Evolutionary conservation across 2,329 filamentous ascomycete genomes (phyloP).

Genomic region (Penicillium corylophilum): DNA sequence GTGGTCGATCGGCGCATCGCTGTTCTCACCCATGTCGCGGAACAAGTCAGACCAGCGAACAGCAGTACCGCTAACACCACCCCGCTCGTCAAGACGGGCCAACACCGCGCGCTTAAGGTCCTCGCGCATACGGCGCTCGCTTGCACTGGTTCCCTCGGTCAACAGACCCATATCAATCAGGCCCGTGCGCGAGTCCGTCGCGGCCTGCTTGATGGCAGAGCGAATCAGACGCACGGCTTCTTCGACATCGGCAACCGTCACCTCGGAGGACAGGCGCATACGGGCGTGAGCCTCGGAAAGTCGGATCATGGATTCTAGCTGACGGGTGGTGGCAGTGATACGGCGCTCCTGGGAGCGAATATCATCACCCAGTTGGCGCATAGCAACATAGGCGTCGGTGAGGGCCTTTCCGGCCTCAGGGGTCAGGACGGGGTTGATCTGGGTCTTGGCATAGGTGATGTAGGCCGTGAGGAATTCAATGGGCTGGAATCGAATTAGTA

Average conservation of each 20-base stretch:
- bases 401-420: constrained; percentile 79
- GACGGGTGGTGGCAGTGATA: constrained; percentile 94
- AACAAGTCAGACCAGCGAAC: constrained; percentile 79
- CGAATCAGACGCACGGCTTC: constrained; percentile 94
- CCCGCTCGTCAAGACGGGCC: constrained; percentile 75
- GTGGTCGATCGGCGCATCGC: constrained; percentile 67
- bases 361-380: constrained; percentile 89
- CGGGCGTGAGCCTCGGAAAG: constrained; percentile 95
- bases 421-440: constrained; percentile 80
- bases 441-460: constrained; percentile 90
- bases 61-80: constrained; percentile 60
- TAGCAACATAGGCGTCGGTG: constrained; percentile 83
- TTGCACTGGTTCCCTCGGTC: constrained; percentile 87
- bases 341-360: constrained; percentile 87
- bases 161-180: constrained; percentile 95
- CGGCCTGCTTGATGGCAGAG: constrained; percentile 89
- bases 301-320: constrained; percentile 98
- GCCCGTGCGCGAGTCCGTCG: constrained; percentile 87
- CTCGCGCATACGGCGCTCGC: constrained; percentile 77
- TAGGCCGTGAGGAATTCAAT: constrained; percentile 95
- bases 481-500: constrained; percentile 55
- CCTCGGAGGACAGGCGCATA: constrained; percentile 79
- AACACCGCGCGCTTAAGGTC: constrained; percentile 82
- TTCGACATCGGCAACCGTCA: constrained; percentile 77
- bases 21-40: constrained; percentile 69